Conservation (phyloP, 2,329 filamentous ascomycete species). For the Neonectria neomacrospora region DNA sequence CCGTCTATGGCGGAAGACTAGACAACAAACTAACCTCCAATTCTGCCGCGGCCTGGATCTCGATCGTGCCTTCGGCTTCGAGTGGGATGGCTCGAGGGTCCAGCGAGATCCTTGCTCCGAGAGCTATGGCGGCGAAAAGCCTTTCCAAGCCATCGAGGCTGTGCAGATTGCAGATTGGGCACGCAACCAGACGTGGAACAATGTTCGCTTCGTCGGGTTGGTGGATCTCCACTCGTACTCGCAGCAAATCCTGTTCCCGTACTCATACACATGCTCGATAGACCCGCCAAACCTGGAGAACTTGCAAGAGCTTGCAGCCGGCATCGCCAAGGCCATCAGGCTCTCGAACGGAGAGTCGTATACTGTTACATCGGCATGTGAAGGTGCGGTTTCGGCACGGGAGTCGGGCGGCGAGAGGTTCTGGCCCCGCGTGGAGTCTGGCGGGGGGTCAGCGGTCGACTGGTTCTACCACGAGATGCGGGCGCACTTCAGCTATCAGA, state of each 20-base stretch:
- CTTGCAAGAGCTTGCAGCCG: slow-evolving; percentile 87
- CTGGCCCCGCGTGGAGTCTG: slow-evolving; percentile 70
- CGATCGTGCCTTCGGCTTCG: slow-evolving; percentile 85
- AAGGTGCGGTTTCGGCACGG: slow-evolving; percentile 70
- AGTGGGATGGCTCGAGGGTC: slow-evolving; percentile 78
- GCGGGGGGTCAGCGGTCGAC: slow-evolving; percentile 88
- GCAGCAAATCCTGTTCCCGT: slow-evolving; percentile 93
- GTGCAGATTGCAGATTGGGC: slow-evolving; percentile 83
- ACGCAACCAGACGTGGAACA: slow-evolving; percentile 78
- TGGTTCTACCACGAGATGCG: slow-evolving; percentile 93
- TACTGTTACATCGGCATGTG: slow-evolving; percentile 84
- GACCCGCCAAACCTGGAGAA: slow-evolving; percentile 90
- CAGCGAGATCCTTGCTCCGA: slow-evolving; percentile 88
- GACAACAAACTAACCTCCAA: slow-evolving; percentile 81
- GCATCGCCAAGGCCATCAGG: slow-evolving; percentile 88
- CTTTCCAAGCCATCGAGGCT: slow-evolving; percentile 87
- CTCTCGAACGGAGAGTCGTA: slow-evolving; percentile 81
- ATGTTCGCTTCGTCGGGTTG: slow-evolving; percentile 83
- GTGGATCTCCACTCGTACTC: slow-evolving; percentile 95
- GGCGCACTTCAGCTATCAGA: slow-evolving; percentile 89
- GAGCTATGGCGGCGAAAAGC: slow-evolving; percentile 83
- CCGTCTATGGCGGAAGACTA: slow-evolving; percentile 93
- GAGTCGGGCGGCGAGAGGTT: slow-evolving; percentile 38
- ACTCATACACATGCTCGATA: slow-evolving; percentile 82
- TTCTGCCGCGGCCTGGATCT: slow-evolving; percentile 92